These are phyloP conservation scores for Albatrellus ellisii DNA, from an alignment of 768 basidiomycete species.

Conservation along the genomic window DNA sequence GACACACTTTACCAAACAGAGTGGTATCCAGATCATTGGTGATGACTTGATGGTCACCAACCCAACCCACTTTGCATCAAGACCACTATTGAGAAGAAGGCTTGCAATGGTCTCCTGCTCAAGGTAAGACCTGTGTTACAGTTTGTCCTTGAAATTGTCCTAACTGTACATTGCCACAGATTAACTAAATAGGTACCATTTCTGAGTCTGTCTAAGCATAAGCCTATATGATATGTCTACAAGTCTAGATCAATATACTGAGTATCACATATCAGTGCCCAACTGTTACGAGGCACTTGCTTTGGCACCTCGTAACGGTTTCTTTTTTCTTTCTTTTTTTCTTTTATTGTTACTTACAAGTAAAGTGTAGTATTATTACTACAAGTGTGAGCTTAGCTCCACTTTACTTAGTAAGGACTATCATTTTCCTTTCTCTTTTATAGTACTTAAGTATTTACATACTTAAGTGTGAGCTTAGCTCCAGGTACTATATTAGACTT, in stretches of 20 bases:
- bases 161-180: slow-evolving; percentile 27
- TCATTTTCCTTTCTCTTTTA: too few relatives aligned
- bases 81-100: slow-evolving; percentile 99
- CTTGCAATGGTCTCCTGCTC: slow-evolving; percentile 95
- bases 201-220: slow-evolving; percentile 98
- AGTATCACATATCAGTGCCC: slow-evolving; percentile 42
- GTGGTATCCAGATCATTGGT: slow-evolving; percentile 82
- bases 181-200: slow-evolving; percentile 99
- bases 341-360: too few relatives aligned
- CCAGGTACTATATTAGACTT: too few relatives aligned
- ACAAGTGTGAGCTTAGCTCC: too few relatives aligned
- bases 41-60: slow-evolving; percentile 99
- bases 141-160: slow-evolving; percentile 8
- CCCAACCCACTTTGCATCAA: slow-evolving; percentile 90
- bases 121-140: slow-evolving; percentile 36
- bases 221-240: slow-evolving; percentile 20
- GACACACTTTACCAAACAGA: slow-evolving; percentile 74
- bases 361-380: too few relatives aligned
- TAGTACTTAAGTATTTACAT: too few relatives aligned
- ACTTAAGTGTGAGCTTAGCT: too few relatives aligned
- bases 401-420: too few relatives aligned
- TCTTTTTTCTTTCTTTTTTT: too few relatives aligned
- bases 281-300: too few relatives aligned
- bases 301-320: too few relatives aligned
- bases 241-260: not conserved